Evolutionary conservation across 2,329 filamentous ascomycete species (phyloP).

Genomic region (Lachnellula hyalina): DNA sequence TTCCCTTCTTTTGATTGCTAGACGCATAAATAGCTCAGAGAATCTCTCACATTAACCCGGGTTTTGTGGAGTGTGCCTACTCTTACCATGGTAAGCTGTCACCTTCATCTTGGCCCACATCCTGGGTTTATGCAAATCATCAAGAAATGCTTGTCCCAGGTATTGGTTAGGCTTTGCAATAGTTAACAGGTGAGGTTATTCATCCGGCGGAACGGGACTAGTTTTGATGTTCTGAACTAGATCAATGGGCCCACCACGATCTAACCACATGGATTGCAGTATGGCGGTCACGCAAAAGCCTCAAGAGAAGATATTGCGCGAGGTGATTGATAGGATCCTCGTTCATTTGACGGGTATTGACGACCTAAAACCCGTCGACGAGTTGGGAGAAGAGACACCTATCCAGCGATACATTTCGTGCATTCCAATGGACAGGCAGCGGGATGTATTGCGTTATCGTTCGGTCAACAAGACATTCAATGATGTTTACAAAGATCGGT

Average conservation of each 20-base stretch:
- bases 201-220: neutral
- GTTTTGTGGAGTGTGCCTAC: neutral
- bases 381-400: neutral
- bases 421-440: neutral
- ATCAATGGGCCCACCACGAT: neutral
- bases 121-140: neutral
- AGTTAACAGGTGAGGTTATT: neutral
- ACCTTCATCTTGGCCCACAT: neutral
- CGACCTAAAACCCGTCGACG: neutral
- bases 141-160: neutral
- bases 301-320: neutral
- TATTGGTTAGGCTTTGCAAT: neutral
- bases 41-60: neutral
- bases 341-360: neutral
- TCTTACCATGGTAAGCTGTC: neutral
- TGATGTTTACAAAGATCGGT: neutral
- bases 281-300: neutral
- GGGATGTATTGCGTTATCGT: neutral
- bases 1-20: neutral
- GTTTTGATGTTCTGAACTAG: neutral
- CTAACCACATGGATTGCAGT: neutral
- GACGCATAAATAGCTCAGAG: conserved; percentile 6
- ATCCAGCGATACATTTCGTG: neutral
- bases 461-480: neutral
- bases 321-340: neutral